A percentile compares a stretch with the other conserved stretches of the same genome.
Conservation (phyloP, 805 yeast genomes). For the Nakazawaea ernobii region DNA sequence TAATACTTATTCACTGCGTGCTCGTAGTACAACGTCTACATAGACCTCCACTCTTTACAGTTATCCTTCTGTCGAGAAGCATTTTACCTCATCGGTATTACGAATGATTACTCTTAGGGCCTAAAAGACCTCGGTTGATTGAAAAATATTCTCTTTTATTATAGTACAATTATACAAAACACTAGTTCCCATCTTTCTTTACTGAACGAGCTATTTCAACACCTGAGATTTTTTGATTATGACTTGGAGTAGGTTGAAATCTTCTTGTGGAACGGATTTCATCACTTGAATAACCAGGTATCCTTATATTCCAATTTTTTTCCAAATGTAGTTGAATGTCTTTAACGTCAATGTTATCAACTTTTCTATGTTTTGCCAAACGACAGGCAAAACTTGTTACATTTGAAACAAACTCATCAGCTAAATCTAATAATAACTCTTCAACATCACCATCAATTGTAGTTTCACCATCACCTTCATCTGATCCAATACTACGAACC, state of each 20-base stretch:
- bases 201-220: constrained; percentile 60
- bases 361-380: constrained; percentile 89
- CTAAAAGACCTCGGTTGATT: too few relatives aligned
- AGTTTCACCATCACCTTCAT: constrained; percentile 88
- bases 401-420: constrained; percentile 90
- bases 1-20: too few relatives aligned
- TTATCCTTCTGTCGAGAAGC: too few relatives aligned
- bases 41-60: too few relatives aligned
- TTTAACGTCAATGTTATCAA: constrained; percentile 78
- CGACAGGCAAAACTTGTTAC: constrained; percentile 93
- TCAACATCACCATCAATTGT: constrained; percentile 94
- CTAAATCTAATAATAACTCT: constrained; percentile 82
- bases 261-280: constrained; percentile 77
- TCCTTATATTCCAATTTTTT: constrained; percentile 88
- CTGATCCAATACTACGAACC: constrained; percentile 74
- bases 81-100: too few relatives aligned
- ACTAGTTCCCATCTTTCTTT: constrained; percentile 32
- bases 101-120: too few relatives aligned
- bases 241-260: constrained; percentile 59
- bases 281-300: constrained; percentile 91
- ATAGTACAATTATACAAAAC: background rate
- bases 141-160: too few relatives aligned
- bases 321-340: constrained; percentile 91
- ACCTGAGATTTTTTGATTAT: constrained; percentile 65
- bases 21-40: too few relatives aligned